phyloP scores from a whole-genome alignment of 345 rosid genomes.

The Triadica sebifera region DNA sequence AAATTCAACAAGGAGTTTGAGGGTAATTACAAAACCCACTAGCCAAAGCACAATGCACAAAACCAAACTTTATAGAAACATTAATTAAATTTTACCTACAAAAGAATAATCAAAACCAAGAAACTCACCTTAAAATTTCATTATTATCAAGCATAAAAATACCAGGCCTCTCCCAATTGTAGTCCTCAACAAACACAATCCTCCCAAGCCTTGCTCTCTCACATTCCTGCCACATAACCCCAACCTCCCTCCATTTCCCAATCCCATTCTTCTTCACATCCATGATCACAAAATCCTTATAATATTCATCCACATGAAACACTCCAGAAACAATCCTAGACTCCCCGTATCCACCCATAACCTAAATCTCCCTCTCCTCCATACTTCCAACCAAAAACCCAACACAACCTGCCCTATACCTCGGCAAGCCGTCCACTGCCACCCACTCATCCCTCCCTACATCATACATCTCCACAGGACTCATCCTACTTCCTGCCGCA shows the following conservation, averaged over 20 bases:
- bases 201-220: conserved; percentile 68
- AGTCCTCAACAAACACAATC: conserved; percentile 60
- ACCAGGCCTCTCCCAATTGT: conserved; percentile 38
- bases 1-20: neutral
- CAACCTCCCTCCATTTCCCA: conserved; percentile 63
- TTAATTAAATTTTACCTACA: neutral
- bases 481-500: conserved; percentile 84
- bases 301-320: conserved; percentile 80
- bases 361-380: conserved; percentile 71
- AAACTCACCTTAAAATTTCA: conserved; percentile 60
- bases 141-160: conserved; percentile 72
- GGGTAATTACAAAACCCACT: conserved; percentile 9
- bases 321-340: conserved; percentile 76
- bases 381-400: conserved; percentile 55
- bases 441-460: conserved; percentile 72
- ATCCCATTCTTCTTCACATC: conserved; percentile 36
- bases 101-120: neutral
- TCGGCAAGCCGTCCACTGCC: conserved; percentile 59
- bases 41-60: neutral
- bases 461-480: conserved; percentile 73
- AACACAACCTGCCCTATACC: conserved; percentile 81
- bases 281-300: conserved; percentile 75
- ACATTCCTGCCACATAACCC: conserved; percentile 76
- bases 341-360: conserved; percentile 91
- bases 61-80: neutral